Conservation (phyloP, 1,284 basidiomycete genomes). For the Ustilago trichophora region DNA sequence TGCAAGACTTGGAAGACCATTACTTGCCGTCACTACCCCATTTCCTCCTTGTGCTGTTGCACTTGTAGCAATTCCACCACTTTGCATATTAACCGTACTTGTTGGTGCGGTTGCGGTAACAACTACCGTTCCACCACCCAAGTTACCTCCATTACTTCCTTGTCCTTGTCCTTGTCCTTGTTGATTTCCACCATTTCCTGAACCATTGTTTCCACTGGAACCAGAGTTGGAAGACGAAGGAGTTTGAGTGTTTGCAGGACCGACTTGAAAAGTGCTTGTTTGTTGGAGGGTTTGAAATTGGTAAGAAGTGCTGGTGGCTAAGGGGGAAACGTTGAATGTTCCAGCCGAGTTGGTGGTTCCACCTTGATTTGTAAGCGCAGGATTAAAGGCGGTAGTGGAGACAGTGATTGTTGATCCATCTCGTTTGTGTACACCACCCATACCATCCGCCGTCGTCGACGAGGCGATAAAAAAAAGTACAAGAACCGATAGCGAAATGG, state of each 20-base stretch:
- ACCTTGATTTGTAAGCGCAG: constrained; percentile 44
- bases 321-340: constrained; percentile 53
- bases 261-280: constrained; percentile 34
- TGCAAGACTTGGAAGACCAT: constrained; percentile 15
- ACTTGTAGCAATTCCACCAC: too few relatives aligned
- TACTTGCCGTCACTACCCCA: constrained; percentile 2
- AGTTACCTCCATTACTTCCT: not conserved
- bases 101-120: constrained; percentile 26
- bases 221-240: not conserved
- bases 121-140: constrained; percentile 17
- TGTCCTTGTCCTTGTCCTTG: too few relatives aligned
- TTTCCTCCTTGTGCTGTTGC: not conserved
- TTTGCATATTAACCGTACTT: constrained; percentile 1
- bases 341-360: constrained; percentile 56
- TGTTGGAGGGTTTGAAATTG: constrained; percentile 25
- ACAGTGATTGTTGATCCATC: constrained; percentile 38
- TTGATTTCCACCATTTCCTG: not conserved
- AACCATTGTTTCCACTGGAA: not conserved
- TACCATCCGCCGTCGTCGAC: not conserved
- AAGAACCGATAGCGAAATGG: too few relatives aligned
- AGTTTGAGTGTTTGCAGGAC: not conserved
- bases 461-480: not conserved
- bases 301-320: constrained; percentile 41
- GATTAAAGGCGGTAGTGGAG: constrained; percentile 42
- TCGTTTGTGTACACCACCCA: not conserved